A percentile compares a stretch with the other conserved stretches of the same genome.
Evolutionary conservation across 495 filamentous ascomycete genomes (phyloP).

Genomic region (Penicillium angulare): DNA sequence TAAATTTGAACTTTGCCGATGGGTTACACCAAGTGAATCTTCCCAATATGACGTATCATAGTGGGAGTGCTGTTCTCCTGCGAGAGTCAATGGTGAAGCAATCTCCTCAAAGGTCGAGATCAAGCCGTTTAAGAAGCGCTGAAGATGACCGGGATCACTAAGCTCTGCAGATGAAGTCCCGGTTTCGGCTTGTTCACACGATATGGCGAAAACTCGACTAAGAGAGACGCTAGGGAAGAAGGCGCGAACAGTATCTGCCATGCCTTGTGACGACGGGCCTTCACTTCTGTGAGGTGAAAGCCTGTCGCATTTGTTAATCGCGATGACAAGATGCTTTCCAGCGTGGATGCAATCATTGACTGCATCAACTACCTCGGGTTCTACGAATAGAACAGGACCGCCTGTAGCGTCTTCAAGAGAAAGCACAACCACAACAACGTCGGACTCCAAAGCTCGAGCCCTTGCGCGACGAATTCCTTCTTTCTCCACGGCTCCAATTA

Average conservation of each 20-base stretch:
- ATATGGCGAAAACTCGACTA: constrained; percentile 60
- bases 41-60: constrained; percentile 61
- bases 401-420: constrained; percentile 56
- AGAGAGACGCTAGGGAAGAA: constrained; percentile 38
- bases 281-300: constrained; percentile 24
- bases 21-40: constrained; percentile 85
- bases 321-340: constrained; percentile 64
- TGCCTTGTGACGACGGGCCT: constrained; percentile 10
- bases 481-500: constrained; percentile 73
- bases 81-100: constrained; percentile 55
- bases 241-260: constrained; percentile 22
- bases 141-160: constrained; percentile 63
- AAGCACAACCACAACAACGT: constrained; percentile 80
- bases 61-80: constrained; percentile 36
- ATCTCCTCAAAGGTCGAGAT: constrained; percentile 67
- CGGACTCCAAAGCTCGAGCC: constrained; percentile 74
- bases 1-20: constrained; percentile 82
- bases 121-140: constrained; percentile 64
- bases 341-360: constrained; percentile 52
- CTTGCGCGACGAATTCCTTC: constrained; percentile 90
- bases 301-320: constrained; percentile 80
- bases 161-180: not conserved
- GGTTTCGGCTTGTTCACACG: constrained; percentile 55
- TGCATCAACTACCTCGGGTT: constrained; percentile 58
- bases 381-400: constrained; percentile 41